phyloP scores from a whole-genome alignment of 1,139 yeast species.

The Diutina mesorugosa region DNA sequence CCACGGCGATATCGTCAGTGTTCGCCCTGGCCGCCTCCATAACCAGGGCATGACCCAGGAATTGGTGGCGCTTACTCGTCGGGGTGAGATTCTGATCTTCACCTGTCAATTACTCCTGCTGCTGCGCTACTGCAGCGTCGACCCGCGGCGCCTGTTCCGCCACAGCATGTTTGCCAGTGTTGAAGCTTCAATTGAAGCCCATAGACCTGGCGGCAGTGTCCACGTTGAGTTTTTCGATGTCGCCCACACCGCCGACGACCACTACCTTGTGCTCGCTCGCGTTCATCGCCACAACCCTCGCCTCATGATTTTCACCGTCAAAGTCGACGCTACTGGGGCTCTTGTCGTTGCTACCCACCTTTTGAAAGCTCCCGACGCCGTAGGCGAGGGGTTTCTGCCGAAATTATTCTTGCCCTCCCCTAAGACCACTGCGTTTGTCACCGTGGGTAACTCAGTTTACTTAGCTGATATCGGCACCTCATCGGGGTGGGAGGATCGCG shows the following conservation, averaged over 20 bases:
- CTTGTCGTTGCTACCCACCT: constrained; percentile 50
- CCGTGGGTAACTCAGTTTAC: constrained; percentile 49
- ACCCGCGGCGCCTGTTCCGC: constrained; percentile 11
- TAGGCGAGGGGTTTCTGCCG: constrained; percentile 21
- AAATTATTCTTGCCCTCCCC: constrained; percentile 48
- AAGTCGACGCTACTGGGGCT: constrained; percentile 39
- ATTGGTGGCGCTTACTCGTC: constrained; percentile 32
- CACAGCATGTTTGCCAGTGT: constrained; percentile 21
- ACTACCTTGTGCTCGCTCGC: constrained; percentile 32
- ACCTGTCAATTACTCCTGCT: background rate
- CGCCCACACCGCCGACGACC: constrained; percentile 9
- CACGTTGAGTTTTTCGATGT: constrained; percentile 40
- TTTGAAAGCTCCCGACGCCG: constrained; percentile 11
- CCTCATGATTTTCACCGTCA: constrained; percentile 43
- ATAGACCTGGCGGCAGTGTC: constrained; percentile 19
- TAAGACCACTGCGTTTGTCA: constrained; percentile 48
- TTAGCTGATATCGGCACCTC: constrained; percentile 45
- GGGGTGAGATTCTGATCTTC: constrained; percentile 20
- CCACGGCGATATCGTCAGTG: constrained; percentile 42
- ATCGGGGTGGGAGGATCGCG: constrained; percentile 68
- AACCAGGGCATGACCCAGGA: constrained; percentile 37
- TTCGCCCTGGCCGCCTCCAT: constrained; percentile 41
- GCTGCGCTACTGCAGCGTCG: background rate
- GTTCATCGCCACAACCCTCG: constrained; percentile 11
- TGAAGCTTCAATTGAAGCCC: constrained; percentile 14